Evolutionary conservation across 1,139 yeast species (phyloP), one percentile per base, ranked within the genome.

Genomic region (Magnusiomyces sp.): DNA sequence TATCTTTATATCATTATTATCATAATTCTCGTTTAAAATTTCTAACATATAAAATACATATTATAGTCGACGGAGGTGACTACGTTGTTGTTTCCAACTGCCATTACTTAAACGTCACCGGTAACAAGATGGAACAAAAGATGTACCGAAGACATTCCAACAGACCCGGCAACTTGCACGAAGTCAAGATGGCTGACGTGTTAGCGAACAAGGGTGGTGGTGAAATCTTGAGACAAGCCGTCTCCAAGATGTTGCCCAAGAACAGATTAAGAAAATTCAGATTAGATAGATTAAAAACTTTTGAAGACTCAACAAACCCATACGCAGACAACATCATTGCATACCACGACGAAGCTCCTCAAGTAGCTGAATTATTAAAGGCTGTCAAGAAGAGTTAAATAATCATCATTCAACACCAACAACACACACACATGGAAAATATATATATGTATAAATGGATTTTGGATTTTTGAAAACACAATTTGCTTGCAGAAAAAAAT

Each of bases 1-100:
- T 34, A 5, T 14, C n/a, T 34, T 13, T 34, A 14, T 57, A 55
- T 11, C 16, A 14, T 23, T 2, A 20, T 5, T 3, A 14, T 27
- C 31, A 23, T 14, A 40, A 10, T 46, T 27, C 23, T 27, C 16
- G 39, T 29, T 23, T 27, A 11, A 9, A 23, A 19, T n/a, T 19
- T 6, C 46, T 42, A 62, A 59, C 64, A 77, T 40, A 31, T 20
- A 19, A 37, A 19, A 29, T 19, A 17, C 13, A 5, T 34, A 9
- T 13, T 32, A 9, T 5, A 34, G 44, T 47, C n/a, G 99, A 92
- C 70, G 81, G 83, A 58, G 99, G 99, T 11, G 99, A 92, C 68
- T 92, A 90, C 62, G 97, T 92, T 16, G 97, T 92, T 16, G 97
- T 92, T 1, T 86, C 97, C 11, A 92, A 92, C 71, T 89, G 97